A percentile compares a stretch with the other conserved stretches of the same genome.
Conservation (phyloP, 768 basidiomycete genomes). For the Tulasnella sp. region DNA sequence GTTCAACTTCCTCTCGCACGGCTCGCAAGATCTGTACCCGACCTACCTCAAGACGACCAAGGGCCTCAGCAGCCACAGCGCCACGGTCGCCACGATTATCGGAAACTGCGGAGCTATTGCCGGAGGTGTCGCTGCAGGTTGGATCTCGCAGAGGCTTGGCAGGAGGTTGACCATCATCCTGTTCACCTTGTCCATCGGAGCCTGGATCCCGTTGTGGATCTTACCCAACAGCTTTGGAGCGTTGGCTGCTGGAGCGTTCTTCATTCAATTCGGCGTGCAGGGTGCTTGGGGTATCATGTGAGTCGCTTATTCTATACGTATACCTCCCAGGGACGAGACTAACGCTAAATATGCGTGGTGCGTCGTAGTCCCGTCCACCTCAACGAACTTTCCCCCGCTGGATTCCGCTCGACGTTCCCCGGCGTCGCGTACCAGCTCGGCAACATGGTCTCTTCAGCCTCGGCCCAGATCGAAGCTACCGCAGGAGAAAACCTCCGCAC, state of each 20-base stretch:
- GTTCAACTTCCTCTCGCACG: constrained; percentile 52
- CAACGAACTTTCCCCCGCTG: constrained; percentile 79
- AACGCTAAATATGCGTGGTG: background rate
- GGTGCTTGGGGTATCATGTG: constrained; percentile 82
- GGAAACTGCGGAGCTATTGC: constrained; percentile 57
- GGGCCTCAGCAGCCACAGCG: constrained; percentile 50
- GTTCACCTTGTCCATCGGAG: constrained; percentile 54
- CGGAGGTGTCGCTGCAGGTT: constrained; percentile 72
- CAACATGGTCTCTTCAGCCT: constrained; percentile 71
- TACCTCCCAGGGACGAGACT: no score
- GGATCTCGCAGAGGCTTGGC: constrained; percentile 68
- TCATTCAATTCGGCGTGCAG: constrained; percentile 81
- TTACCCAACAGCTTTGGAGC: constrained; percentile 62
- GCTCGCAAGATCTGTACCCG: constrained; percentile 74
- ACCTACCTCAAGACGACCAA: constrained; percentile 56
- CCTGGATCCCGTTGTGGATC: constrained; percentile 80
- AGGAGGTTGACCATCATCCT: constrained; percentile 76
- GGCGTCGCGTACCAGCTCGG: constrained; percentile 62
- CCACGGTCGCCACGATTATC: constrained; percentile 78
- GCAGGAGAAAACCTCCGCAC: constrained; percentile 59
- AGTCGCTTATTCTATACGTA: constrained; percentile 35
- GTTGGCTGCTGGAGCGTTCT: constrained; percentile 82
- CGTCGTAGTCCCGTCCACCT: constrained; percentile 71
- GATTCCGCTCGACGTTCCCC: constrained; percentile 66
- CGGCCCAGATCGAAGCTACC: constrained; percentile 73